These are phyloP conservation scores for Verticillium tricorpus DNA, from an alignment of 2,329 filamentous ascomycete species.

Conservation along the genomic window DNA sequence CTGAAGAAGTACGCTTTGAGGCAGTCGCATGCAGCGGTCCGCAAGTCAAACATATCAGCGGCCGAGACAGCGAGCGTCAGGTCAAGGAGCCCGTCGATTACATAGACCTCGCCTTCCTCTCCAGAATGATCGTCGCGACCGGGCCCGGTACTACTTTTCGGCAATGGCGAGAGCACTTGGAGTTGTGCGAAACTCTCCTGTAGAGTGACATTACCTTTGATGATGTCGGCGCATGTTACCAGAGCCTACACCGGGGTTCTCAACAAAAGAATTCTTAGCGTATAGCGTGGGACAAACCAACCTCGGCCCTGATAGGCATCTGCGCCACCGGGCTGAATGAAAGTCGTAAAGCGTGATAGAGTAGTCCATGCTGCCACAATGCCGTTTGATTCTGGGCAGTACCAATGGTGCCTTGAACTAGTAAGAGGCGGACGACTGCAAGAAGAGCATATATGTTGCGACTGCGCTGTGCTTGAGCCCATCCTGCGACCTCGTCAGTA, in stretches of 20 bases:
- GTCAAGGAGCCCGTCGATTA: constrained; percentile 90
- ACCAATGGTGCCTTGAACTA: constrained; percentile 73
- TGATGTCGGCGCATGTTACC: constrained; percentile 80
- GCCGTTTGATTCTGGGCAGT: constrained; percentile 79
- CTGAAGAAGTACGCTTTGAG: constrained; percentile 88
- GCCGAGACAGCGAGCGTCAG: constrained; percentile 67
- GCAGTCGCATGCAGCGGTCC: constrained; percentile 82
- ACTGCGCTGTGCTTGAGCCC: constrained; percentile 73
- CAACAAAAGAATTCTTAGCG: not conserved
- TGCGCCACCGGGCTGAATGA: constrained; percentile 73
- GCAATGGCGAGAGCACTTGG: constrained; percentile 63
- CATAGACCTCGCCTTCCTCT: constrained; percentile 57
- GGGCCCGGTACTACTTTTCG: constrained; percentile 28
- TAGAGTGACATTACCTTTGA: constrained; percentile 71
- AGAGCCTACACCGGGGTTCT: constrained; percentile 54
- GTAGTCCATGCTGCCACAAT: constrained; percentile 78
- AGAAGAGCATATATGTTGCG: constrained; percentile 90
- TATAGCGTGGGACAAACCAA: constrained; percentile 27
- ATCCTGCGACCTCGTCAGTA: constrained; percentile 61
- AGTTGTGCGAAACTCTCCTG: constrained; percentile 90
- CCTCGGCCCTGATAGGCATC: constrained; percentile 76
- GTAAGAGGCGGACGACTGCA: constrained; percentile 80
- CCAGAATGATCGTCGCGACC: constrained; percentile 41
- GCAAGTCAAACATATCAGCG: constrained; percentile 68
- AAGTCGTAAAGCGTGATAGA: constrained; percentile 75